Evolutionary conservation across 768 basidiomycete species (phyloP).

Genomic region (Psilocybe azurescens): DNA sequence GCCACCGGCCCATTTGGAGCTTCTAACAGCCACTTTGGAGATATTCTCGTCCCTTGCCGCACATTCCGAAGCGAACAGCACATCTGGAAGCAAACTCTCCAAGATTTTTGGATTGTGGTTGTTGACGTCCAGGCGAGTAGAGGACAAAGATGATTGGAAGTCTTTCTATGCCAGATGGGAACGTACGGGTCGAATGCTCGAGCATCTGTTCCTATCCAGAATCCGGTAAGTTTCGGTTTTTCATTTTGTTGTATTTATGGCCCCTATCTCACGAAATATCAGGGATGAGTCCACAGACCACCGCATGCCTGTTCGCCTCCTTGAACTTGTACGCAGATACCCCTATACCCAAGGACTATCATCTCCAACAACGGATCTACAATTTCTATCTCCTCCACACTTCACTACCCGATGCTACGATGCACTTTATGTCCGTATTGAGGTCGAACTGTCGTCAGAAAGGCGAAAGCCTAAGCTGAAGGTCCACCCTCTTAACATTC

Average conservation of each 20-base stretch:
- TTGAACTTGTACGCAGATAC: slow-evolving; percentile 72
- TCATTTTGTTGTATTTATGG: slow-evolving; percentile 1
- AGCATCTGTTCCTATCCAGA: slow-evolving; percentile 76
- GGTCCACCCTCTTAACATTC: slow-evolving; percentile 54
- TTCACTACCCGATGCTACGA: slow-evolving; percentile 70
- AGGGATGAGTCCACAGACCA: slow-evolving; percentile 64
- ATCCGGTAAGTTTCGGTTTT: slow-evolving; percentile 56
- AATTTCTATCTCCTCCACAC: slow-evolving; percentile 62
- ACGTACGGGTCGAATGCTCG: slow-evolving; percentile 68
- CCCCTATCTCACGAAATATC: slow-evolving; percentile 15
- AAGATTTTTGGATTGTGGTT: slow-evolving; percentile 81
- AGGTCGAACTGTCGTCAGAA: slow-evolving; percentile 53
- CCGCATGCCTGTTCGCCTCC: slow-evolving; percentile 70
- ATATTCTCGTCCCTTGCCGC: slow-evolving; percentile 74
- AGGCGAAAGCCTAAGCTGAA: slow-evolving; percentile 46
- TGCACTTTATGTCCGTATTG: slow-evolving; percentile 71
- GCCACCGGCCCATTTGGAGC: slow-evolving; percentile 59
- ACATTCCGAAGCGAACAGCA: slow-evolving; percentile 73
- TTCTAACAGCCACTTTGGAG: slow-evolving; percentile 62
- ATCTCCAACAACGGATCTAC: slow-evolving; percentile 38
- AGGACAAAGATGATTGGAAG: slow-evolving; percentile 61
- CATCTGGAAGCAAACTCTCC: slow-evolving; percentile 78
- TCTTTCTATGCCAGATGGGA: slow-evolving; percentile 81
- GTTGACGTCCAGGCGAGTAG: slow-evolving; percentile 51
- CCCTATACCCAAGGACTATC: slow-evolving; percentile 53